These are phyloP conservation scores for Trichosanthes cucumerina DNA, from an alignment of 306 rosid genomes.

Conservation along the genomic window DNA sequence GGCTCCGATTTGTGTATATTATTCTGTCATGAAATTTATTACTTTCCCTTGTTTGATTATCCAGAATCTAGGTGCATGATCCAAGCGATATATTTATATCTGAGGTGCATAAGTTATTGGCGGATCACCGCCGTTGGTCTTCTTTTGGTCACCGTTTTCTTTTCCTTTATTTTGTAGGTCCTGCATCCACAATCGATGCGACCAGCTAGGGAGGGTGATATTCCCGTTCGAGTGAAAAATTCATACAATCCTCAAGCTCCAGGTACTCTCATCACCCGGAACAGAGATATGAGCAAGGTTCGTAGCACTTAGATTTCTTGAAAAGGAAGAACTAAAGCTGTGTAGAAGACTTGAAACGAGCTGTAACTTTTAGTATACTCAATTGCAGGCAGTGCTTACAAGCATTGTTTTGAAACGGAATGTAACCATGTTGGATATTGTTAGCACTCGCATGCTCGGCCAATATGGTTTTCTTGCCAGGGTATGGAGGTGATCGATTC, in stretches of 20 bases:
- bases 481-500: slow-evolving; percentile 36
- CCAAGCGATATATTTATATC: not conserved
- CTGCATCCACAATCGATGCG: slow-evolving; percentile 99
- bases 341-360: slow-evolving; percentile 2
- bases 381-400: slow-evolving; percentile 69
- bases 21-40: not conserved
- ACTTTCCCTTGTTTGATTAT: slow-evolving; percentile 14
- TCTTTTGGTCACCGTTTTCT: not conserved
- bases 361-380: slow-evolving; percentile 17
- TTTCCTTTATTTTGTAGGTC: slow-evolving; percentile 43
- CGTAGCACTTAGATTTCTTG: slow-evolving; percentile 11
- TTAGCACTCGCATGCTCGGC: slow-evolving; percentile 96
- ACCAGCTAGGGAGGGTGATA: slow-evolving; percentile 94
- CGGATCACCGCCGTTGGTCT: not conserved
- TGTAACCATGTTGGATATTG: slow-evolving; percentile 95
- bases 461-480: slow-evolving; percentile 91
- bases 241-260: slow-evolving; percentile 94
- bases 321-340: not conserved
- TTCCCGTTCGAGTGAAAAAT: slow-evolving; percentile 95
- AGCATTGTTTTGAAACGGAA: slow-evolving; percentile 88
- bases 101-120: not conserved
- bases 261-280: slow-evolving; percentile 77
- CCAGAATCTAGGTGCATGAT: not conserved
- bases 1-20: not conserved
- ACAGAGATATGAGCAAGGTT: slow-evolving; percentile 90